Percentiles rank a stretch among this genome's conserved stretches.
phyloP scores from a whole-genome alignment of 352 stramenopile species.

The Thraustotheca clavata region DNA sequence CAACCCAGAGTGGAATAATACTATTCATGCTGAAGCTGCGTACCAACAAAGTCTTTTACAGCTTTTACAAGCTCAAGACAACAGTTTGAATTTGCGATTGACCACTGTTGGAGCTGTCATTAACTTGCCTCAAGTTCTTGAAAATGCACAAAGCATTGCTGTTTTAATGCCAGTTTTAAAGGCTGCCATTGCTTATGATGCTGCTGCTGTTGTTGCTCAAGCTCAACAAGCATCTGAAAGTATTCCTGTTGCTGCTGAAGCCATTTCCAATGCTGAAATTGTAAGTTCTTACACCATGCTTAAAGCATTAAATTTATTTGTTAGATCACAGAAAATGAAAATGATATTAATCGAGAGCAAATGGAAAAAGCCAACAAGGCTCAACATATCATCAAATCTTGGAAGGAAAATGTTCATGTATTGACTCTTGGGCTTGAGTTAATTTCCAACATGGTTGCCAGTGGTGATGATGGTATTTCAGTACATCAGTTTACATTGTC shows the following conservation, averaged over 20 bases:
- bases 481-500: background rate
- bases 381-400: slow-evolving; percentile 56
- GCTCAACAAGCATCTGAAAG: slow-evolving; percentile 58
- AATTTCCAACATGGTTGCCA: slow-evolving; percentile 50
- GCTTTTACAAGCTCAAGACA: slow-evolving; percentile 35
- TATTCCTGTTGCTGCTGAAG: slow-evolving; percentile 47
- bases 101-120: slow-evolving; percentile 58
- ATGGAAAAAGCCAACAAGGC: slow-evolving; percentile 52
- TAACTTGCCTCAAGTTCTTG: slow-evolving; percentile 73
- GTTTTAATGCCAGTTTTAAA: slow-evolving; percentile 62
- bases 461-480: slow-evolving; percentile 36
- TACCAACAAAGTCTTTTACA: slow-evolving; percentile 66
- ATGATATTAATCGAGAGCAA: slow-evolving; percentile 55
- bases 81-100: slow-evolving; percentile 1
- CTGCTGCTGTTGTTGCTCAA: slow-evolving; percentile 60
- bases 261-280: slow-evolving; percentile 48
- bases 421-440: slow-evolving; percentile 71
- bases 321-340: slow-evolving; percentile 22
- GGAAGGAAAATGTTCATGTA: slow-evolving; percentile 74
- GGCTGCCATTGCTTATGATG: slow-evolving; percentile 65
- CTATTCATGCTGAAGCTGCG: slow-evolving; percentile 40
- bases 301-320: background rate
- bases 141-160: slow-evolving; percentile 48
- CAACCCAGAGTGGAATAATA: slow-evolving; percentile 66
- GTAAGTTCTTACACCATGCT: background rate